Evolutionary conservation across 345 rosid species (phyloP).

Genomic region (Acer campestre): DNA sequence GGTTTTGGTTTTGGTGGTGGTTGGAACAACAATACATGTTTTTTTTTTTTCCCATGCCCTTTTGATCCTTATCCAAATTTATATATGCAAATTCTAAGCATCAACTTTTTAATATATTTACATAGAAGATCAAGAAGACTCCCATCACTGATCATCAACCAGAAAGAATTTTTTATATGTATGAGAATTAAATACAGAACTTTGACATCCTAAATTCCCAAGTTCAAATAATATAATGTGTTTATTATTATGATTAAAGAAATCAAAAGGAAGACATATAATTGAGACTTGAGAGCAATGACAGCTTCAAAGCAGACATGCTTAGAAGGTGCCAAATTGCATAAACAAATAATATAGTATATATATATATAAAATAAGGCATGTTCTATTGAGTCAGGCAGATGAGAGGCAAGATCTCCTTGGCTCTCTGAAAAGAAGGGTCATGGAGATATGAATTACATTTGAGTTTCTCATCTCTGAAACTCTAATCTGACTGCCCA

Average conservation of each 20-base stretch:
- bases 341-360: not conserved
- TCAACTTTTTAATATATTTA: not conserved
- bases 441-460: slow-evolving; percentile 23
- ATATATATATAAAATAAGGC: slow-evolving; percentile 19
- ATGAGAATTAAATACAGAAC: slow-evolving; percentile 12
- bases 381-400: slow-evolving; percentile 50
- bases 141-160: slow-evolving; percentile 9
- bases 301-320: slow-evolving; percentile 60
- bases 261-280: slow-evolving; percentile 31
- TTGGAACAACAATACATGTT: slow-evolving; percentile 49
- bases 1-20: slow-evolving; percentile 60
- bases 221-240: slow-evolving; percentile 23
- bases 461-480: slow-evolving; percentile 26
- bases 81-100: not conserved
- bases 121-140: slow-evolving; percentile 17
- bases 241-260: slow-evolving; percentile 21
- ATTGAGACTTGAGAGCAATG: slow-evolving; percentile 47
- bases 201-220: slow-evolving; percentile 51
- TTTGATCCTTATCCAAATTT: slow-evolving; percentile 37
- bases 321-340: slow-evolving; percentile 32
- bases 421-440: slow-evolving; percentile 28
- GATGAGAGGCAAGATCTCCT: slow-evolving; percentile 47
- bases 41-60: slow-evolving; percentile 35
- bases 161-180: slow-evolving; percentile 10
- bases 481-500: slow-evolving; percentile 26